Conservation (phyloP, 805 yeast genomes). For the Starmerella etchellsii region DNA sequence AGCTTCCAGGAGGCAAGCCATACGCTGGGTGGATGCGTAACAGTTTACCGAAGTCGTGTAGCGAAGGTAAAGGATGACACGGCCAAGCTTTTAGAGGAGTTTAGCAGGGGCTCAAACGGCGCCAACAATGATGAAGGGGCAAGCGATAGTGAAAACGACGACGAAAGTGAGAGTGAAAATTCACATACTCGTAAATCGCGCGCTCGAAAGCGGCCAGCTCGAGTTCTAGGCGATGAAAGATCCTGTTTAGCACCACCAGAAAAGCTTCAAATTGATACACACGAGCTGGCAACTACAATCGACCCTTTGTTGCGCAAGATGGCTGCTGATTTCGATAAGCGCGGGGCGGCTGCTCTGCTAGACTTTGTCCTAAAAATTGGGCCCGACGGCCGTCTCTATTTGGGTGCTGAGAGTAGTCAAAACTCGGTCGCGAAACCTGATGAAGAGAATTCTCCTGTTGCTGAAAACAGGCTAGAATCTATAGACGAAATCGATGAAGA, state of each 20-base stretch:
- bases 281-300: constrained; percentile 30
- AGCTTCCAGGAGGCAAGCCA: constrained; percentile 86
- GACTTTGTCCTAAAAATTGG: constrained; percentile 39
- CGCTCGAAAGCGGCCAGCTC: not conserved
- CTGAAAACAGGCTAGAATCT: not conserved
- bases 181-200: constrained; percentile 8
- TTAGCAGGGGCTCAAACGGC: constrained; percentile 21
- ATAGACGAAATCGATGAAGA: not conserved
- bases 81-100: constrained; percentile 65
- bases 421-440: too few species aligned
- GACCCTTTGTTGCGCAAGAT: constrained; percentile 33
- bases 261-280: constrained; percentile 24
- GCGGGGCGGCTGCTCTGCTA: constrained; percentile 32
- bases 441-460: not conserved
- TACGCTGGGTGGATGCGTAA: constrained; percentile 87
- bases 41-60: constrained; percentile 79
- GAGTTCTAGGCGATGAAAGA: constrained; percentile 2
- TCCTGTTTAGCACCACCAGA: constrained; percentile 21
- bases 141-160: constrained; percentile 17
- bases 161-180: constrained; percentile 11
- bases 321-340: constrained; percentile 36
- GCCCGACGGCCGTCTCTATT: constrained; percentile 48
- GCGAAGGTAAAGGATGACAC: constrained; percentile 89
- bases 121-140: not conserved
- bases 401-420: constrained; percentile 27